Evolutionary conservation across 345 rosid genomes (phyloP).

Genomic region (Litchi chinensis): DNA sequence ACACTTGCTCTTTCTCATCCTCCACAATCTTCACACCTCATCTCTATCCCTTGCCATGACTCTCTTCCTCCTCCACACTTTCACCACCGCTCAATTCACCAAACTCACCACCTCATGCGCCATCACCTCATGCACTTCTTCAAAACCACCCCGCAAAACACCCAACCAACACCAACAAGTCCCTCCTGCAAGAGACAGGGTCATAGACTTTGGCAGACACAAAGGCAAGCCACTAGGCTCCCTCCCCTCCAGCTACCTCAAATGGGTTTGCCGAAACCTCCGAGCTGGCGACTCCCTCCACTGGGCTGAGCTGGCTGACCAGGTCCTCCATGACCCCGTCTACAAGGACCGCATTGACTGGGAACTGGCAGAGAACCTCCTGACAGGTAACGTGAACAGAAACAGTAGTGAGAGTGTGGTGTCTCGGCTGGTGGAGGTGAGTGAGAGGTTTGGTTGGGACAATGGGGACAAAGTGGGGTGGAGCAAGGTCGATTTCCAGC

Average conservation of each 20-base stretch:
- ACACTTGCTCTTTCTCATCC: background rate
- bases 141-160: constrained; percentile 28
- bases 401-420: constrained; percentile 37
- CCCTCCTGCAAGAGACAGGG: constrained; percentile 51
- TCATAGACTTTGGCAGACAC: constrained; percentile 77
- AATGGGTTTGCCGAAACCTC: constrained; percentile 76
- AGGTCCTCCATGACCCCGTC: constrained; percentile 65
- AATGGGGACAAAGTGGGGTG: constrained; percentile 70
- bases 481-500: constrained; percentile 64
- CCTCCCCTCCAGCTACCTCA: constrained; percentile 73
- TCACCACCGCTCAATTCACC: constrained; percentile 5
- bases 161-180: constrained; percentile 21
- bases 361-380: constrained; percentile 63
- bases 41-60: constrained; percentile 8
- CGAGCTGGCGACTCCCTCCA: constrained; percentile 58
- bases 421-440: constrained; percentile 63
- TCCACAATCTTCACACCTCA: background rate
- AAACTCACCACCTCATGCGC: constrained; percentile 18
- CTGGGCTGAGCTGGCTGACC: constrained; percentile 79
- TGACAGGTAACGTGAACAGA: constrained; percentile 45
- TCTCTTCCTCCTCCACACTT: constrained; percentile 8
- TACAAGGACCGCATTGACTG: constrained; percentile 79
- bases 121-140: constrained; percentile 36
- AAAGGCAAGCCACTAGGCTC: constrained; percentile 85
- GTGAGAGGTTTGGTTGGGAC: constrained; percentile 87